Evolutionary conservation across 116 monocot species (phyloP).

Genomic region (Zostera marina): DNA sequence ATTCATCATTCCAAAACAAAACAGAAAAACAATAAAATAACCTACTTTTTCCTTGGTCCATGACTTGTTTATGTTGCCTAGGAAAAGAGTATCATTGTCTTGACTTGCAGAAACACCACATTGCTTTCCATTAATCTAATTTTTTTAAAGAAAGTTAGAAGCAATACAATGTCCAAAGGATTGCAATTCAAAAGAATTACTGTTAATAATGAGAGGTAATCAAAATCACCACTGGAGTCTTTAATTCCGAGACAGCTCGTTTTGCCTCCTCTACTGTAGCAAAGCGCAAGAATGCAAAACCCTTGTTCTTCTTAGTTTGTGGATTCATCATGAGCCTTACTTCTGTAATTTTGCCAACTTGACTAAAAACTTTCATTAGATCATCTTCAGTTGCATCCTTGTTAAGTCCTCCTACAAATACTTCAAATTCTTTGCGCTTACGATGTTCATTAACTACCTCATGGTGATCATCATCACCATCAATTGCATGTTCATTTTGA

Average conservation of each 20-base stretch:
- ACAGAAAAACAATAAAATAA: not conserved
- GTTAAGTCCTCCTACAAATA: constrained; percentile 97
- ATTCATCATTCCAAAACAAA: not conserved
- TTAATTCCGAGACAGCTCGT: constrained; percentile 74
- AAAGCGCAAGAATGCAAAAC: constrained; percentile 96
- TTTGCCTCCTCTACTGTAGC: constrained; percentile 96
- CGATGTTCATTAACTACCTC: constrained; percentile 67
- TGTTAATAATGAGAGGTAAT: not conserved
- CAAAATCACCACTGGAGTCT: constrained; percentile 59
- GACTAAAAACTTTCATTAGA: constrained; percentile 71
- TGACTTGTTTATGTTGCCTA: constrained; percentile 92
- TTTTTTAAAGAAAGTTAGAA: not conserved
- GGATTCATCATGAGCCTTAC: constrained; percentile 85
- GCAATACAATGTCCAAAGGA: not conserved
- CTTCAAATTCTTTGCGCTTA: constrained; percentile 95
- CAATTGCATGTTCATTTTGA: constrained; percentile 36
- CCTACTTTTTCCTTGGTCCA: constrained; percentile 96
- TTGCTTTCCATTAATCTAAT: constrained; percentile 85
- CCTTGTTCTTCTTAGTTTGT: constrained; percentile 93
- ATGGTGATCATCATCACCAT: constrained; percentile 64
- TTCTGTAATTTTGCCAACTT: constrained; percentile 79
- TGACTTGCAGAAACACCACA: constrained; percentile 85
- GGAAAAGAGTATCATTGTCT: constrained; percentile 91
- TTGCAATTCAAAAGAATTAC: not conserved
- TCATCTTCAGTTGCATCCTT: constrained; percentile 94